phyloP scores from a whole-genome alignment of 2,329 filamentous ascomycete genomes.

The Nectriaceae sp. region DNA sequence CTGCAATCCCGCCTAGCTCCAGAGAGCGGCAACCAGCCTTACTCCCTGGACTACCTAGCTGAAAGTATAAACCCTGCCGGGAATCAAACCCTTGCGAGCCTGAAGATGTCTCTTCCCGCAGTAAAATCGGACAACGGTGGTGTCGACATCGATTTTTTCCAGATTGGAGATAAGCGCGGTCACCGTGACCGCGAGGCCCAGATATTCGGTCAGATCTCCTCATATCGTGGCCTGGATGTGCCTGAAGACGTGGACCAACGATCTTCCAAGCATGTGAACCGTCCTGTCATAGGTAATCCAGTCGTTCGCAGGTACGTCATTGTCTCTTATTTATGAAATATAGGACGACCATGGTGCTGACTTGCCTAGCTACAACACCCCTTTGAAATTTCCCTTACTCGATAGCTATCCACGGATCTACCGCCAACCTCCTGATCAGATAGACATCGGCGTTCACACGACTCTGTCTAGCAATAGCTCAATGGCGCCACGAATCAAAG shows the following conservation, averaged over 20 bases:
- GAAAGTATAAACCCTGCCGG: constrained; percentile 72
- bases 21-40: constrained; percentile 39
- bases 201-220: constrained; percentile 32
- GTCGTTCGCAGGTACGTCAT: constrained; percentile 29
- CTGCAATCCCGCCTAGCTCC: constrained; percentile 71
- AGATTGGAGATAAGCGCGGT: constrained; percentile 21
- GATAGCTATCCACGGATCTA: constrained; percentile 85
- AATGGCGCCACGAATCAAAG: constrained; percentile 69
- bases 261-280: constrained; percentile 5
- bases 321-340: neutral
- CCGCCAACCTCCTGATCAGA: constrained; percentile 40
- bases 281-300: constrained; percentile 28
- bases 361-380: constrained; percentile 45
- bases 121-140: constrained; percentile 31
- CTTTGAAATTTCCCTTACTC: constrained; percentile 72
- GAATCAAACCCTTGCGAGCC: constrained; percentile 75
- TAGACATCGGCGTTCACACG: constrained; percentile 47
- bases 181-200: constrained; percentile 17
- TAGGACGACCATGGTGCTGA: neutral
- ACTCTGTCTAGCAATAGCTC: constrained; percentile 74
- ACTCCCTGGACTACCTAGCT: constrained; percentile 62
- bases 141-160: constrained; percentile 35
- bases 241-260: constrained; percentile 6
- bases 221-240: constrained; percentile 21
- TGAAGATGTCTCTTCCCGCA: constrained; percentile 64